A percentile compares a stretch with the other conserved stretches of the same genome.
Evolutionary conservation across 345 rosid species (phyloP).

Genomic region (Ailanthus altissimus): DNA sequence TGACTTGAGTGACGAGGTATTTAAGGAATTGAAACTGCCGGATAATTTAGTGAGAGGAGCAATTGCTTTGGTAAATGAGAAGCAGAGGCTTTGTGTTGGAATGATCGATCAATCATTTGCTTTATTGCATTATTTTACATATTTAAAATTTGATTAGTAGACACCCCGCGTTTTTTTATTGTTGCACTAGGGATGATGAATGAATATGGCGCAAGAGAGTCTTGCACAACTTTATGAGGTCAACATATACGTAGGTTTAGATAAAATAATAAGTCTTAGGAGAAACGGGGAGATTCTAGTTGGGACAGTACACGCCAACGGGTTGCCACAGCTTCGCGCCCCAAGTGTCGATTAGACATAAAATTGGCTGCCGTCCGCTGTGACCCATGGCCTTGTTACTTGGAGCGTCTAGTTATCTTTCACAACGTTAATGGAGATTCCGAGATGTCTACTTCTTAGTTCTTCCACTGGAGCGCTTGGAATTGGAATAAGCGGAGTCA

Average conservation of each 20-base stretch:
- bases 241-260: slow-evolving; percentile 24
- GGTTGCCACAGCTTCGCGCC: slow-evolving; percentile 26
- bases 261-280: slow-evolving; percentile 28
- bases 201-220: slow-evolving; percentile 19
- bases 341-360: too few relatives aligned
- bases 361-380: slow-evolving; percentile 24
- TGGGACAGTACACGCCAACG: slow-evolving; percentile 18
- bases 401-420: slow-evolving; percentile 35
- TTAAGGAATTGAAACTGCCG: slow-evolving; percentile 34
- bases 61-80: neutral
- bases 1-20: slow-evolving; percentile 26
- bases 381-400: slow-evolving; percentile 20
- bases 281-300: slow-evolving; percentile 29
- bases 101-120: slow-evolving; percentile 12
- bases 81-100: slow-evolving; percentile 24
- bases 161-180: neutral
- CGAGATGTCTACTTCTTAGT: neutral
- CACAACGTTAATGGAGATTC: neutral
- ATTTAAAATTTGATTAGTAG: neutral
- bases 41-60: neutral
- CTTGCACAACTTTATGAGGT: slow-evolving; percentile 30
- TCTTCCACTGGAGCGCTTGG: neutral
- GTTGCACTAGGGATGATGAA: slow-evolving; percentile 41
- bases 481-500: neutral
- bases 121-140: slow-evolving; percentile 27